Evolutionary conservation across 495 filamentous ascomycete species (phyloP), one percentile per base, ranked within the genome.

Genomic region (Penicillium cosmopolitanum): DNA sequence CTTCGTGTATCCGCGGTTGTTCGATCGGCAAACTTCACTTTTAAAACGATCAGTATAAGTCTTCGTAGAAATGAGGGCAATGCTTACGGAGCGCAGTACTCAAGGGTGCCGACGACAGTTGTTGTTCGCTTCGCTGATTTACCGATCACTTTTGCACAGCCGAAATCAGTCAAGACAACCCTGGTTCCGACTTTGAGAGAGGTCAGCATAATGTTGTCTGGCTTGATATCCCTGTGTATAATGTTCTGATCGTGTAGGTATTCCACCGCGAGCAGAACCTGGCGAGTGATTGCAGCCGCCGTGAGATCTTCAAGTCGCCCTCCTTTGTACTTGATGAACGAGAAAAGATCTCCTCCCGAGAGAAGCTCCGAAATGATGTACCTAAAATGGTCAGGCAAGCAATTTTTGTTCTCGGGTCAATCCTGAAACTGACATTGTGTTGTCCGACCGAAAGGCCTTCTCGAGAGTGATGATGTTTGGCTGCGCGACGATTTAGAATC

Each of bases 81-180:
- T 7, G 77, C 89, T 83, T 69, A 93, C 91, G 91, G 91, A 34
- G 91, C 89, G 55, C 79, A 78, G 60, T 87, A 93, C 38, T 84
- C 82, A 0, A 64, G 44, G 2, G 91, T 93, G 1, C 91, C 91
- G 9, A 89, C 78, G 15, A 76, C 47, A 0, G 87, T 87, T 34
- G 74, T 77, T 84, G 90, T 85, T 13, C 89, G 80, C 15, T 77
- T 69, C 4, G 67, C 64, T 16, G 66, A 61, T 4, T 67, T 18
- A 5, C 63, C 50, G 9, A 81, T 55, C 15, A 75, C 72, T 35
- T 73, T 83, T 7, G 87, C 84, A 51, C 83, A 80, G 9, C 91
- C 91, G 70, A 95, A 89, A 64, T 95, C 91, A 0, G 87, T 87
- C 21, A 95, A 74, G 1, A 93, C 80, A 18, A 93, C 75, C 25